A percentile compares a stretch with the other conserved stretches of the same genome.
Evolutionary conservation across 1,284 basidiomycete genomes (phyloP).

Genomic region (Tilletia setariae): DNA sequence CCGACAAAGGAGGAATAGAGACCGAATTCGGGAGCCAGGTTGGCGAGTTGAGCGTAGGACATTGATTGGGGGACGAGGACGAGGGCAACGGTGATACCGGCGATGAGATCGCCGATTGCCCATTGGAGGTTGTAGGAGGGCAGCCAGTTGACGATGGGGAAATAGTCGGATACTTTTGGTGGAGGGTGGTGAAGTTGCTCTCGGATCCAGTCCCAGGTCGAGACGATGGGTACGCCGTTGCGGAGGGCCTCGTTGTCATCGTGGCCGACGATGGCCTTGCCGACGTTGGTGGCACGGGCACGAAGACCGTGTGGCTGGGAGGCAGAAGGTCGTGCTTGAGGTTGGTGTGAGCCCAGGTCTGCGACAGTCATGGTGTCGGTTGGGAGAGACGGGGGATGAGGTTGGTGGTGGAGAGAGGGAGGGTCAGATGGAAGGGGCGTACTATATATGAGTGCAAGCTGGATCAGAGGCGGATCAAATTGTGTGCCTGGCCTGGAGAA

Average conservation of each 20-base stretch:
- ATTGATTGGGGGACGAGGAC: constrained; percentile 55
- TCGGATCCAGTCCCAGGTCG: constrained; percentile 40
- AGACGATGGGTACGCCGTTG: constrained; percentile 49
- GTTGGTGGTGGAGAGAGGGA: background rate
- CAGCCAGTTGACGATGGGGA: constrained; percentile 54
- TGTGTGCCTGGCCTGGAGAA: too few relatives aligned
- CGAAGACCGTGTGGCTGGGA: background rate
- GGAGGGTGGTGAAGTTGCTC: constrained; percentile 39
- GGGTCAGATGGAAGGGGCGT: background rate
- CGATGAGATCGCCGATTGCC: constrained; percentile 54
- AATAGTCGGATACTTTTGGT: constrained; percentile 47
- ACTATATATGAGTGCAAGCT: background rate
- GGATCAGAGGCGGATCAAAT: background rate
- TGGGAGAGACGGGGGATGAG: background rate
- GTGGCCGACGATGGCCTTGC: constrained; percentile 39
- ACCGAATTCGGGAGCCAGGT: constrained; percentile 80
- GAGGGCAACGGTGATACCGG: constrained; percentile 55
- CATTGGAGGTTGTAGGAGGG: constrained; percentile 54
- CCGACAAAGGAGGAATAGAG: constrained; percentile 87
- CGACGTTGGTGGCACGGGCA: constrained; percentile 4
- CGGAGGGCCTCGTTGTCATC: constrained; percentile 48
- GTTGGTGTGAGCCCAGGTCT: background rate
- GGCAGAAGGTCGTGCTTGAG: background rate
- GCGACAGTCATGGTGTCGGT: constrained; percentile 3
- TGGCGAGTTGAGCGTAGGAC: constrained; percentile 71